A percentile compares a stretch with the other conserved stretches of the same genome.
These are phyloP conservation scores for Pythium rhizo-oryzae DNA, from an alignment of 352 stramenopile genomes.

Conservation along the genomic window DNA sequence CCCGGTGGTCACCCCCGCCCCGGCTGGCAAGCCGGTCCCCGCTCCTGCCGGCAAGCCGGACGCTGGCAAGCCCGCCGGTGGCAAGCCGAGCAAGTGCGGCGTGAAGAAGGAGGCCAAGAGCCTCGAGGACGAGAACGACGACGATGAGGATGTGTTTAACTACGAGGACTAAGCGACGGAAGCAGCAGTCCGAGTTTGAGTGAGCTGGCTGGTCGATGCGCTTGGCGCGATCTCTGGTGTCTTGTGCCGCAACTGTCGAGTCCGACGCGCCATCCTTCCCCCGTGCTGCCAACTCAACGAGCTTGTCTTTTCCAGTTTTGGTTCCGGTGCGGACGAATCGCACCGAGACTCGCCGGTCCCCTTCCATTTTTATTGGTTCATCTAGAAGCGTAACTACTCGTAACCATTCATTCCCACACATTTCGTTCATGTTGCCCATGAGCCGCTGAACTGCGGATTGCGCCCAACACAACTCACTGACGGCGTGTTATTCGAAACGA, in stretches of 20 bases:
- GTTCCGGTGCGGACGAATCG: neutral
- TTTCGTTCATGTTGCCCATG: too few relatives aligned
- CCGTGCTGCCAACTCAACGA: too few relatives aligned
- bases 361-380: conserved; percentile 2
- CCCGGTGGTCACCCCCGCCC: neutral
- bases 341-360: neutral
- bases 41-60: neutral
- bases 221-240: neutral
- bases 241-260: neutral
- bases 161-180: neutral
- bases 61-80: neutral
- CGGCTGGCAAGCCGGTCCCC: neutral
- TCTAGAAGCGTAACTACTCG: neutral
- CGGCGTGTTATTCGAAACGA: too few relatives aligned
- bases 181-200: neutral
- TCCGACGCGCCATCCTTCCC: neutral
- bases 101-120: conserved; percentile 21
- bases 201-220: neutral
- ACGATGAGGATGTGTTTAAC: neutral
- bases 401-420: neutral
- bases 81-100: conserved; percentile 17
- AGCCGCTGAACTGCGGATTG: too few relatives aligned
- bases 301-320: neutral
- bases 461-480: too few relatives aligned
- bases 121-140: conserved; percentile 10